A percentile compares a stretch with the other conserved stretches of the same genome.
These are phyloP conservation scores for Yamadazyma spencermartinsiae DNA, from an alignment of 1,139 yeast species.

Conservation along the genomic window DNA sequence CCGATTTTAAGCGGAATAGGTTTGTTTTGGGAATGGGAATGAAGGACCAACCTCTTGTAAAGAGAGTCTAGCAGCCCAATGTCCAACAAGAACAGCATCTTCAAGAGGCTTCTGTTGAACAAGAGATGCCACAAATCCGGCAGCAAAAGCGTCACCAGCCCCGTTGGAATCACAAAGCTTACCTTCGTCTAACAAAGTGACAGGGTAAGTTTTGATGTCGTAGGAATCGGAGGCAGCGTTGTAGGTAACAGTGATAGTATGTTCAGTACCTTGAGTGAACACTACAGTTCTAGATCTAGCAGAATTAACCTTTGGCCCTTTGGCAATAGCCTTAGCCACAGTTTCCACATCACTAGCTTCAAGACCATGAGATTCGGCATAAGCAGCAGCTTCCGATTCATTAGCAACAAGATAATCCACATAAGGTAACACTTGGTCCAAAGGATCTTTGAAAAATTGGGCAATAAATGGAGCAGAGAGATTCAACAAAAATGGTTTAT, in stretches of 20 bases:
- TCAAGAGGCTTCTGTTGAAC: slow-evolving; percentile 72
- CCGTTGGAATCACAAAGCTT: slow-evolving; percentile 92
- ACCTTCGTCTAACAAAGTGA: slow-evolving; percentile 64
- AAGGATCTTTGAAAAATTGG: slow-evolving; percentile 89
- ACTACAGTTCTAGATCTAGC: slow-evolving; percentile 78
- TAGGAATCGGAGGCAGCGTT: slow-evolving; percentile 47
- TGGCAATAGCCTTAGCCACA: slow-evolving; percentile 81
- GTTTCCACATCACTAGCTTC: slow-evolving; percentile 59
- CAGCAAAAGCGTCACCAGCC: slow-evolving; percentile 99
- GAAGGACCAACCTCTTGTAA: slow-evolving; percentile 94
- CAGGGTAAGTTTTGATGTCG: slow-evolving; percentile 57
- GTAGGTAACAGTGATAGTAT: slow-evolving; percentile 73
- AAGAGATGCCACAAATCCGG: slow-evolving; percentile 91
- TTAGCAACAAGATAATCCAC: slow-evolving; percentile 92
- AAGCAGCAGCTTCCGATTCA: slow-evolving; percentile 96
- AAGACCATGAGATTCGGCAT: slow-evolving; percentile 79
- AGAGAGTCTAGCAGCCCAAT: slow-evolving; percentile 93
- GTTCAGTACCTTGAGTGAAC: slow-evolving; percentile 91
- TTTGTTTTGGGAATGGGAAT: slow-evolving; percentile 80
- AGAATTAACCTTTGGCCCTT: slow-evolving; percentile 73
- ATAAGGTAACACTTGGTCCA: slow-evolving; percentile 79
- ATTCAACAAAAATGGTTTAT: slow-evolving; percentile 84
- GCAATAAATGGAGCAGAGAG: slow-evolving; percentile 96
- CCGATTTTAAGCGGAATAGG: slow-evolving; percentile 38
- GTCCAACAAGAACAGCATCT: slow-evolving; percentile 79